Evolutionary conservation across 2,329 filamentous ascomycete genomes (phyloP).

Genomic region (Phialophora macrospora): DNA sequence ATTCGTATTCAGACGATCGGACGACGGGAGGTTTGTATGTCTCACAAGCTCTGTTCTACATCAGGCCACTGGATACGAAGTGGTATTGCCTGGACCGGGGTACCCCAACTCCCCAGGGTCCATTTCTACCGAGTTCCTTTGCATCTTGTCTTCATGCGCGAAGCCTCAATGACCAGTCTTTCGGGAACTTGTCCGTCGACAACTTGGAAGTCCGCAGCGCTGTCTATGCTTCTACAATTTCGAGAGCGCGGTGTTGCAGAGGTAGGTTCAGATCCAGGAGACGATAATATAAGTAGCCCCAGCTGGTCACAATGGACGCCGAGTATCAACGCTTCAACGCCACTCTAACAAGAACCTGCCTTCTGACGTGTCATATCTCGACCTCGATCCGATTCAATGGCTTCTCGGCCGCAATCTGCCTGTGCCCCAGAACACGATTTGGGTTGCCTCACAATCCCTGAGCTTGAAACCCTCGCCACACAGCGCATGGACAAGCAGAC

Average conservation of each 20-base stretch:
- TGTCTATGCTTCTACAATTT: not conserved
- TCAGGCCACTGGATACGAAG: slow-evolving; percentile 2
- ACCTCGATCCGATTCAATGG: not conserved
- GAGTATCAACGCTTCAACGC: not conserved
- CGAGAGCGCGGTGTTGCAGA: not conserved
- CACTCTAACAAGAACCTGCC: not conserved
- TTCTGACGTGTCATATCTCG: slow-evolving; percentile 1
- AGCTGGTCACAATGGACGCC: not conserved
- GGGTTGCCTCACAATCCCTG: slow-evolving; percentile 51
- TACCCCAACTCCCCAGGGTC: not conserved
- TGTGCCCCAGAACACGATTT: slow-evolving; percentile 41
- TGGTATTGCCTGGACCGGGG: not conserved
- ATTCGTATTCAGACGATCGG: slow-evolving; percentile 1
- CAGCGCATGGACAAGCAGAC: slow-evolving; percentile 40
- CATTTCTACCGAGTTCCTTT: not conserved
- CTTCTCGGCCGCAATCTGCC: not conserved
- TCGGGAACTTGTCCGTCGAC: not conserved
- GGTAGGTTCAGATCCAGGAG: too few species aligned
- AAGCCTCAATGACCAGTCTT: not conserved
- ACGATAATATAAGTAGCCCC: not conserved
- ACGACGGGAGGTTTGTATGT: slow-evolving; percentile 2
- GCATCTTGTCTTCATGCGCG: not conserved
- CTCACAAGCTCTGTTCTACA: slow-evolving; percentile 1
- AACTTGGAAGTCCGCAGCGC: not conserved
- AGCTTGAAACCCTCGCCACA: slow-evolving; percentile 47